Evolutionary conservation across 2,329 filamentous ascomycete species (phyloP).

Genomic region (Colletotrichum sojae): DNA sequence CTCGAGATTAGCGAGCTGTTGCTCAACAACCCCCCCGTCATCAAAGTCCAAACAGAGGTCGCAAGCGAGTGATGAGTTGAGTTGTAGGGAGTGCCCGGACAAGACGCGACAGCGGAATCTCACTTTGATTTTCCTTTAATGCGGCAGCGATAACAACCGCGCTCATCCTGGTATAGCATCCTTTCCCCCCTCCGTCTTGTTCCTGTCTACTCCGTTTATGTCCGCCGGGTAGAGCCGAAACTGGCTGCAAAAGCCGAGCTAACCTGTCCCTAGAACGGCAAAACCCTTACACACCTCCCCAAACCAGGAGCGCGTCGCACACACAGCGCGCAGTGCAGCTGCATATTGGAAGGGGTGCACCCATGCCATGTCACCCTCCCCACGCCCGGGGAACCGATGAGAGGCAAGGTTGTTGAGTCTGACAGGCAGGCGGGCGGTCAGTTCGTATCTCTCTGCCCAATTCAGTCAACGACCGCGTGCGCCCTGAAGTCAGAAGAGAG

Average conservation of each 20-base stretch:
- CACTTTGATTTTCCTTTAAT: conserved; percentile 1
- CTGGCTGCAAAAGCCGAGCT: neutral
- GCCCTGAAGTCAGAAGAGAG: neutral
- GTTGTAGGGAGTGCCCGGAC: neutral
- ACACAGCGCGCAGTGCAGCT: too few relatives aligned
- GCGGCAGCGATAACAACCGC: neutral
- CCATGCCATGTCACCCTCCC: too few relatives aligned
- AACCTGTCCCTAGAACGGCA: too few relatives aligned
- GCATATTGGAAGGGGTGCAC: too few relatives aligned
- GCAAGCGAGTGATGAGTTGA: neutral
- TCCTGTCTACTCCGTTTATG: neutral
- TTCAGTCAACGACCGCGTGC: conserved; percentile 39
- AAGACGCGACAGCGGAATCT: neutral
- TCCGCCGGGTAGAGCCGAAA: conserved; percentile 8
- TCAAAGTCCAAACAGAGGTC: neutral
- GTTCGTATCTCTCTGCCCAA: conserved; percentile 37
- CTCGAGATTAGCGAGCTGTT: conserved; percentile 22
- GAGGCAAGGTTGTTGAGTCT: conserved; percentile 22
- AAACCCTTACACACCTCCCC: conserved; percentile 9
- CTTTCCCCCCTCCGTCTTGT: neutral
- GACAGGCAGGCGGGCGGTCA: conserved; percentile 1
- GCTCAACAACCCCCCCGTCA: neutral
- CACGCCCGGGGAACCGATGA: conserved; percentile 13
- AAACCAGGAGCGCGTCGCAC: conserved; percentile 5
- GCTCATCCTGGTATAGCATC: neutral